These are phyloP conservation scores for Solanum lignicaule DNA, from an alignment of 257 asterid genomes.

Conservation along the genomic window DNA sequence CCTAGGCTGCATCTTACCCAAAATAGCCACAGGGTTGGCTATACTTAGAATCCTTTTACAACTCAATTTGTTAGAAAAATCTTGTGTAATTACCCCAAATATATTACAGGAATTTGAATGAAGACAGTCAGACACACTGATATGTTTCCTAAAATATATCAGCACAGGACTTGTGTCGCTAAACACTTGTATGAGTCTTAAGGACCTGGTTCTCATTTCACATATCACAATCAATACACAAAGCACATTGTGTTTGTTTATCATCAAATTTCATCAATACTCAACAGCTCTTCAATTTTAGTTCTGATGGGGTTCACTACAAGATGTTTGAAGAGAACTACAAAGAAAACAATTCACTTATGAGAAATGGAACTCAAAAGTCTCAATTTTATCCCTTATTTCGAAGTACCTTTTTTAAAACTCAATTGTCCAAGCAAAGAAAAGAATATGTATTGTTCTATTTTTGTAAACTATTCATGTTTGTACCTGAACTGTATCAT, in stretches of 20 bases:
- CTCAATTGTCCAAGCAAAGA: background rate
- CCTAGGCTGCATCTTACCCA: background rate
- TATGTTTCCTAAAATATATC: background rate
- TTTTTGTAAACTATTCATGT: background rate
- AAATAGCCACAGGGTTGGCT: background rate
- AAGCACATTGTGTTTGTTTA: background rate
- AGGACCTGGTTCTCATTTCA: background rate
- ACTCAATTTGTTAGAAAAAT: background rate
- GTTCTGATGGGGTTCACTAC: background rate
- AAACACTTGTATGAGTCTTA: background rate
- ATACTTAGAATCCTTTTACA: background rate
- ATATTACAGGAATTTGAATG: background rate
- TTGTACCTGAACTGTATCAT: background rate
- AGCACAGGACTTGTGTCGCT: background rate
- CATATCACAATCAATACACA: background rate
- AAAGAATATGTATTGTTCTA: background rate
- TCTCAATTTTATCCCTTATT: background rate
- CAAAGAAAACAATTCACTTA: background rate
- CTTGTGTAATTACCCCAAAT: background rate
- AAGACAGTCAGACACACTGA: background rate
- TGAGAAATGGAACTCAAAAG: background rate
- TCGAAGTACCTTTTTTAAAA: background rate
- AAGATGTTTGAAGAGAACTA: background rate
- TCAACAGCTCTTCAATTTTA: background rate
- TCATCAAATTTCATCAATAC: background rate